These are phyloP conservation scores for Cladosporium sp. DNA, from an alignment of 2,329 filamentous ascomycete species.

Conservation along the genomic window DNA sequence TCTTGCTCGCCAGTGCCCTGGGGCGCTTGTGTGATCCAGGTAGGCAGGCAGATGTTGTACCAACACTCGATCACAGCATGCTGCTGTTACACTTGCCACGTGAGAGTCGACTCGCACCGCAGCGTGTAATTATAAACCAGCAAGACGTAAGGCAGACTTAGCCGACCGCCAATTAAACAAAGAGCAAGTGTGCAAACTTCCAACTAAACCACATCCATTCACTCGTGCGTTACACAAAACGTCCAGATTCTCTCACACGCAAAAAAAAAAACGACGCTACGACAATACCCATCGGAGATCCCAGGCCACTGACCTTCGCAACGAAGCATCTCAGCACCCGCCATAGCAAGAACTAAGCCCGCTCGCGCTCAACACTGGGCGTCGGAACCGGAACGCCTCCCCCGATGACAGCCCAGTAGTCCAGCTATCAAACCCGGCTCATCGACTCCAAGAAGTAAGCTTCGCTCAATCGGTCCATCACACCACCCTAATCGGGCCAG, in stretches of 20 bases:
- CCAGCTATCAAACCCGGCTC: neutral
- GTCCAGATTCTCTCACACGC: neutral
- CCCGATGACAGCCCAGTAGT: neutral
- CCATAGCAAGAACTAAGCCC: neutral
- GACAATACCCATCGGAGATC: neutral
- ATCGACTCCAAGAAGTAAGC: neutral
- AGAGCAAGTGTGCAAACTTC: neutral
- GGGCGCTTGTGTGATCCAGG: neutral
- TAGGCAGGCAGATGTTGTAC: slow-evolving; percentile 4
- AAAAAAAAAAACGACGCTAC: neutral
- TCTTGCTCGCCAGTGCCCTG: neutral
- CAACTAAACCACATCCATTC: neutral
- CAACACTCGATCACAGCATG: neutral
- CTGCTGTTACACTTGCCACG: neutral
- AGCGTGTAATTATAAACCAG: slow-evolving; percentile 1
- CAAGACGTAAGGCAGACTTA: neutral
- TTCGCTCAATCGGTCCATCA: neutral
- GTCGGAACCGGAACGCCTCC: neutral
- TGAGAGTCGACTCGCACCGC: neutral
- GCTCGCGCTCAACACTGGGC: neutral
- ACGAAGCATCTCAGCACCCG: neutral
- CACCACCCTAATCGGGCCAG: neutral
- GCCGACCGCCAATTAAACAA: slow-evolving; percentile 5
- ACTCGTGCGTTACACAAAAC: neutral
- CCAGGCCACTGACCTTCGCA: neutral